A percentile compares a stretch with the other conserved stretches of the same genome.
Evolutionary conservation across 2,329 filamentous ascomycete genomes (phyloP).

Genomic region (Colletotrichum cereale): DNA sequence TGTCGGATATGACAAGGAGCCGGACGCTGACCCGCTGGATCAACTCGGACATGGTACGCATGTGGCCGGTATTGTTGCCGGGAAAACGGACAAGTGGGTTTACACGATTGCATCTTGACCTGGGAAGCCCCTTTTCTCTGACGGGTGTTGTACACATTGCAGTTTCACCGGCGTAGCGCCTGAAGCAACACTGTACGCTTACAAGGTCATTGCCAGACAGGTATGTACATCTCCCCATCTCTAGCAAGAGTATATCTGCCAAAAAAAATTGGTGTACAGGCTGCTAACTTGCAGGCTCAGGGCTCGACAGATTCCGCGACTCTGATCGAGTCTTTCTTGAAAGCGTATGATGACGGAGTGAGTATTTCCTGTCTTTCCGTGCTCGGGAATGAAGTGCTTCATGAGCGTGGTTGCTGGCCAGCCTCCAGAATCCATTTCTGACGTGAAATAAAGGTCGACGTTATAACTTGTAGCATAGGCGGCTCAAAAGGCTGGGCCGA

Average conservation of each 20-base stretch:
- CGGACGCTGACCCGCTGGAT: slow-evolving; percentile 50
- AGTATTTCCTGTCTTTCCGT: background rate
- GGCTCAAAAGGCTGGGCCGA: slow-evolving; percentile 53
- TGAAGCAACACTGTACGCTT: slow-evolving; percentile 46
- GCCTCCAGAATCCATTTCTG: background rate
- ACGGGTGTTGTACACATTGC: no score
- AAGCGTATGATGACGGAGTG: slow-evolving; percentile 51
- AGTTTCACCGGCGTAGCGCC: slow-evolving; percentile 47
- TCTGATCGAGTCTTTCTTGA: slow-evolving; percentile 51
- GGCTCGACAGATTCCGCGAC: slow-evolving; percentile 27
- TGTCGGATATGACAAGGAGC: slow-evolving; percentile 43
- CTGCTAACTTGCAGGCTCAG: background rate
- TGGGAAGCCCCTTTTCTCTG: background rate
- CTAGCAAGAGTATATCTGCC: background rate
- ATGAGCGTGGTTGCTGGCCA: background rate
- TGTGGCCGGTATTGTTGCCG: slow-evolving; percentile 49
- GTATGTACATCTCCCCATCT: background rate
- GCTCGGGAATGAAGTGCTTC: background rate
- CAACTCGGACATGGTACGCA: slow-evolving; percentile 47
- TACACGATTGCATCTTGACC: no score
- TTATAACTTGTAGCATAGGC: slow-evolving; percentile 59
- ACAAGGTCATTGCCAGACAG: slow-evolving; percentile 45
- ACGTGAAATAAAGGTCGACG: slow-evolving; percentile 45
- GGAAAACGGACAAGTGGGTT: slow-evolving; percentile 40
- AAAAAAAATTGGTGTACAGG: no score